Percentiles rank a stretch among this genome's conserved stretches.
phyloP scores from a whole-genome alignment of 257 asterid genomes.

The Ehretia macrophylla region DNA sequence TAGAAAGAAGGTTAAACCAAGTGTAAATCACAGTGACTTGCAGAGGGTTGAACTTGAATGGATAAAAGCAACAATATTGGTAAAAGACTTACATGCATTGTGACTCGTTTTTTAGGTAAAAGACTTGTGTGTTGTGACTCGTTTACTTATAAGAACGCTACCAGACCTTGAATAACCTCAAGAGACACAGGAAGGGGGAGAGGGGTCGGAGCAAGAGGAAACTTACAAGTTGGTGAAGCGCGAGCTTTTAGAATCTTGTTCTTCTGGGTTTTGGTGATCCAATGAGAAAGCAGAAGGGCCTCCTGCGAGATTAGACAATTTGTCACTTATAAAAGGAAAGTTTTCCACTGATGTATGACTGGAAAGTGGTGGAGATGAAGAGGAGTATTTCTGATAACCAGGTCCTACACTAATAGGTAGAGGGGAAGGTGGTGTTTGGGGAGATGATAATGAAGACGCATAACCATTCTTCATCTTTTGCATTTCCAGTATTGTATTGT shows the following conservation, averaged over 20 bases:
- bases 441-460: slow-evolving; percentile 4
- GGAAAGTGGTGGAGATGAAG: no score
- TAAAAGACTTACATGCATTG: neutral
- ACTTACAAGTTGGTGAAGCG: slow-evolving; percentile 24
- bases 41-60: no score
- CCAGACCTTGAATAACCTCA: no score
- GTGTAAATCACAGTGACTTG: no score
- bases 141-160: no score
- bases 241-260: slow-evolving; percentile 1
- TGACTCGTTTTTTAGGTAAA: no score
- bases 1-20: no score
- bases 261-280: slow-evolving; percentile 3
- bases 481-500: neutral
- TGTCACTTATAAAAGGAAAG: neutral
- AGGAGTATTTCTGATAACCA: slow-evolving; percentile 12
- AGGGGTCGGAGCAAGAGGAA: no score
- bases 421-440: slow-evolving; percentile 22
- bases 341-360: neutral
- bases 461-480: slow-evolving; percentile 3
- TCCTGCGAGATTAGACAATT: neutral
- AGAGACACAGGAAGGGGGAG: no score
- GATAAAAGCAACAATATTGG: neutral
- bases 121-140: no score
- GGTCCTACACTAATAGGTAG: slow-evolving; percentile 23
- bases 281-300: slow-evolving; percentile 10